These are phyloP conservation scores for Hypoxylon crocopeplum DNA, from an alignment of 495 filamentous ascomycete species.

Conservation along the genomic window DNA sequence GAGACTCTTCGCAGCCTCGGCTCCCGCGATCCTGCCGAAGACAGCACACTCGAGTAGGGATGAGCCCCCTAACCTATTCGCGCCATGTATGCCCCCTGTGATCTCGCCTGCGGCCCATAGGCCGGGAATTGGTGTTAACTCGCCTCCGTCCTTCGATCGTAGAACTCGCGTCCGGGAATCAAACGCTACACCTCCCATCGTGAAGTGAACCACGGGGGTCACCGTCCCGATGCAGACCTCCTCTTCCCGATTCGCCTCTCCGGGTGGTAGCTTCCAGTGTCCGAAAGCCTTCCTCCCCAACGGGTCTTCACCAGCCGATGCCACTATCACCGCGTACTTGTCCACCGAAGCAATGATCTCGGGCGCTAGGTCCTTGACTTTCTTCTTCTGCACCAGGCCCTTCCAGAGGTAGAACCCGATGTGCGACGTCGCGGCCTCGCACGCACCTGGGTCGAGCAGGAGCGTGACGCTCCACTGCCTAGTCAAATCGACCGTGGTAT, in stretches of 20 bases:
- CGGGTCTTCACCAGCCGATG: constrained; percentile 40
- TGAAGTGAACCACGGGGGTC: constrained; percentile 67
- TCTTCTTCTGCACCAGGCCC: constrained; percentile 59
- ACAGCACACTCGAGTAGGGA: constrained; percentile 64
- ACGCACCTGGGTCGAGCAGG: constrained; percentile 63
- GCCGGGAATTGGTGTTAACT: constrained; percentile 47
- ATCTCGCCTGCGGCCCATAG: constrained; percentile 63
- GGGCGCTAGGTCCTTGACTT: constrained; percentile 54
- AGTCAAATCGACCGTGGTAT: constrained; percentile 6
- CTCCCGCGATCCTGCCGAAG: constrained; percentile 63
- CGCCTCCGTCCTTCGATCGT: constrained; percentile 33
- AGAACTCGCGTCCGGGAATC: constrained; percentile 53
- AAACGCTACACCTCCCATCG: constrained; percentile 62
- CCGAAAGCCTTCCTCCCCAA: constrained; percentile 58
- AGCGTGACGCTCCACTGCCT: constrained; percentile 63
- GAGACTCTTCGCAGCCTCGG: constrained; percentile 48
- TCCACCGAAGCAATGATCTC: constrained; percentile 49
- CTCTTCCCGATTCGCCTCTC: constrained; percentile 49
- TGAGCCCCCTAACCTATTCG: constrained; percentile 60
- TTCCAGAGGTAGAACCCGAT: constrained; percentile 67
- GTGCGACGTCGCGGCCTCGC: constrained; percentile 56
- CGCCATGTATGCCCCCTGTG: constrained; percentile 62
- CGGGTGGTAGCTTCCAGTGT: constrained; percentile 56
- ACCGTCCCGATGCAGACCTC: constrained; percentile 62
- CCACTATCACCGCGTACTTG: constrained; percentile 51